Base-by-base conservation (phyloP, 1,284 basidiomycete species). In the Cutaneotrichosporon mucoides region DNA sequence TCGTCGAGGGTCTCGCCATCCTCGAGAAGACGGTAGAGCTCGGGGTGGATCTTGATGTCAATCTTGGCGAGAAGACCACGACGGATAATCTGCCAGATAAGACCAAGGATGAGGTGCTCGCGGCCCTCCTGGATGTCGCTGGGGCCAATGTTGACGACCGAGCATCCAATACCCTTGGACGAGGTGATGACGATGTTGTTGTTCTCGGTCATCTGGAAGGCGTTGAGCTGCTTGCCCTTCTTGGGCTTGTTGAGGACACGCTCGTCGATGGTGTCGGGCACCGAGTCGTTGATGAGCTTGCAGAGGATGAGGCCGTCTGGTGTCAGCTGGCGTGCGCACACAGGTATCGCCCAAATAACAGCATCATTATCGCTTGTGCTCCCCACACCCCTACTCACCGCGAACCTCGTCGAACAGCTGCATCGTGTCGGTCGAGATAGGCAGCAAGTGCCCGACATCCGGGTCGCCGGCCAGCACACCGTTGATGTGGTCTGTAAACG, bases 141-240 rank as follows among this genome's bases (percentile, higher is more conserved):
- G 0, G 95, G 89, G 41, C 96, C 95, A 66, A 99, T 97, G 80
- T 99, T 99, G 77, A 99, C 95, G 54, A 98, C 93, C 6, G 90
- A 94, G 76, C 96, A 97, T 40, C 95, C 95, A 67, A 99, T 98
- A 77, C 90, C 95, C 79, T 97, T 95, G 45, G 95, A 87, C 38
- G 96, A 99, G 9, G 91, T 90, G 79, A 99, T 97, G 75, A 99
- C 95, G 70, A 99, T 95, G 80, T 98, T 99, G 83, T 99, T 98
- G 83, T 99, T 99, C 79, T 99, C 95, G 0, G 95, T 98, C 77
- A 97, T 97, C 75, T 98, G 93, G 86, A 99, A 99, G 0, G 90
- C 89, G 74, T 92, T 97, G 60, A 94, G 84, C 16, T 86, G 85
- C 37, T 73, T 73, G 66, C 81, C 81, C 5, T 83, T 69, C 2